A percentile compares a stretch with the other conserved stretches of the same genome.
phyloP scores from a whole-genome alignment of 2,329 filamentous ascomycete genomes.

The Claviceps fusiformis region DNA sequence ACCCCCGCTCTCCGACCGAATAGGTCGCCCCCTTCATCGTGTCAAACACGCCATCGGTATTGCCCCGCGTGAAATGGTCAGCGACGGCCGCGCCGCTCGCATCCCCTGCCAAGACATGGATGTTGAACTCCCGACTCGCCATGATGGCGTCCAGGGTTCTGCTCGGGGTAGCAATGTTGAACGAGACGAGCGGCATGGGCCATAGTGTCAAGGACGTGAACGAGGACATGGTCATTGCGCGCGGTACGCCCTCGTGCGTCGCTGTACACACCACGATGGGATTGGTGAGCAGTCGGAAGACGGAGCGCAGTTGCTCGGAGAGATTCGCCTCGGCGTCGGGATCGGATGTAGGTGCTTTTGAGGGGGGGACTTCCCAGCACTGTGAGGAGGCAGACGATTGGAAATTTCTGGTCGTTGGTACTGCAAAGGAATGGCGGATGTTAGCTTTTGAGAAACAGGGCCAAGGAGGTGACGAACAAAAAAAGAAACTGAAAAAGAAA shows the following conservation, averaged over 20 bases:
- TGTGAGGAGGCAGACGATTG: conserved; percentile 8
- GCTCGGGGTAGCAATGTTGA: conserved; percentile 44
- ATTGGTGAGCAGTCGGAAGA: conserved; percentile 41
- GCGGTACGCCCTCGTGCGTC: conserved; percentile 20
- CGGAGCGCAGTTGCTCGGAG: conserved; percentile 34
- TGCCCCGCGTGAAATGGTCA: conserved; percentile 37
- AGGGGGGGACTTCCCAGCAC: conserved; percentile 18
- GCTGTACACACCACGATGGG: conserved; percentile 44
- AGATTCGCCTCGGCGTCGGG: conserved; percentile 20
- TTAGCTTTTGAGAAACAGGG: neutral
- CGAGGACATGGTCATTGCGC: conserved; percentile 47
- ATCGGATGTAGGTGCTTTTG: conserved; percentile 21
- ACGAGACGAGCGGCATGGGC: conserved; percentile 39
- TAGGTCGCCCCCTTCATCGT: conserved; percentile 1
- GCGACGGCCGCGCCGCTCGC: conserved; percentile 34
- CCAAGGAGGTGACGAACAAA: neutral
- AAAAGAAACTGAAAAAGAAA: neutral
- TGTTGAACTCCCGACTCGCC: conserved; percentile 33
- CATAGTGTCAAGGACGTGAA: conserved; percentile 40
- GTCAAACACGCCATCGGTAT: conserved; percentile 26
- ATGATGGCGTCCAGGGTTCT: conserved; percentile 39
- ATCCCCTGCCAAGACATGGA: conserved; percentile 39
- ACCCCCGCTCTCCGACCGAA: conserved; percentile 8
- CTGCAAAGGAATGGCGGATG: neutral
- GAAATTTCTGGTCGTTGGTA: neutral